These are phyloP conservation scores for Colletotrichum eremochloae DNA, from an alignment of 2,329 filamentous ascomycete genomes.

Conservation along the genomic window DNA sequence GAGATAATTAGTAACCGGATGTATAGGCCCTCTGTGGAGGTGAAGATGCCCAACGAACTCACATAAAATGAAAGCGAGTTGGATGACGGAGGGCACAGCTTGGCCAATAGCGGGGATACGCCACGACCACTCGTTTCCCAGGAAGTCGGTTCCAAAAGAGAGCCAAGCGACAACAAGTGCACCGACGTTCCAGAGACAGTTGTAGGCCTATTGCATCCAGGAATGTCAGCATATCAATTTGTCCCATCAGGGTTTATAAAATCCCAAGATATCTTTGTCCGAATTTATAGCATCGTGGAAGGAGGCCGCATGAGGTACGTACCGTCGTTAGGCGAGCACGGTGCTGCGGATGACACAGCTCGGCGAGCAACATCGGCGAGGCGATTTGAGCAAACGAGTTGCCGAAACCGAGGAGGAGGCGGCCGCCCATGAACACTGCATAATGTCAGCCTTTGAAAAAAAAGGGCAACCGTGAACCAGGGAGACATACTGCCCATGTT, in stretches of 20 bases:
- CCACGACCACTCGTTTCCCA: conserved; percentile 66
- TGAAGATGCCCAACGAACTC: neutral
- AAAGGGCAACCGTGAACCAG: neutral
- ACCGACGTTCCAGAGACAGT: conserved; percentile 69
- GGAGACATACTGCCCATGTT: conserved; percentile 51
- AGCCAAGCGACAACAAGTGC: conserved; percentile 61
- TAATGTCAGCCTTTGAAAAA: neutral
- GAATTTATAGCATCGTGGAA: neutral
- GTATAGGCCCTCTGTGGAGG: neutral
- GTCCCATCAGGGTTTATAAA: neutral
- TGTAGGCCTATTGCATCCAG: conserved; percentile 45
- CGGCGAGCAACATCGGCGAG: conserved; percentile 66
- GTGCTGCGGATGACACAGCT: conserved; percentile 65
- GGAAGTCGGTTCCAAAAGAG: conserved; percentile 61
- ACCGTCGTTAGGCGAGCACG: conserved; percentile 65
- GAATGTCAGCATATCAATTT: neutral
- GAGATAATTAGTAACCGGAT: neutral
- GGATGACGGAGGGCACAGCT: conserved; percentile 61
- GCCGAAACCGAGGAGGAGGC: conserved; percentile 70
- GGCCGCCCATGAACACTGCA: conserved; percentile 61
- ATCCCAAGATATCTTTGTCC: neutral
- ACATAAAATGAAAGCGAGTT: conserved; percentile 64
- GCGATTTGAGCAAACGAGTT: conserved; percentile 66
- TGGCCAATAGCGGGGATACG: conserved; percentile 64
- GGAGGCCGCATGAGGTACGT: conserved; percentile 48